These are phyloP conservation scores for Xylaria bambusicola DNA, from an alignment of 495 filamentous ascomycete species.

Conservation along the genomic window DNA sequence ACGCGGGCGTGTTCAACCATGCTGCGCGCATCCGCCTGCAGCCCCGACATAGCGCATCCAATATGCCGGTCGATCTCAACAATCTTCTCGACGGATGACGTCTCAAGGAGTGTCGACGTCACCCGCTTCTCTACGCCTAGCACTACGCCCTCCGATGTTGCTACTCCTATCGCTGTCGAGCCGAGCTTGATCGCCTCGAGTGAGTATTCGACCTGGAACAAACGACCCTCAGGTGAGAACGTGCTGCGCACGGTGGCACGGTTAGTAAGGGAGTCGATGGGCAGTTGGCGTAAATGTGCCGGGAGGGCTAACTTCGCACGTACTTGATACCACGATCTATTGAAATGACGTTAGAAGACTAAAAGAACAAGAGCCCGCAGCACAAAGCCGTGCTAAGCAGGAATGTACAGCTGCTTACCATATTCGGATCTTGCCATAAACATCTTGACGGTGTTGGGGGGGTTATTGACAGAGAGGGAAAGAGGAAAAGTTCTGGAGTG, in stretches of 20 bases:
- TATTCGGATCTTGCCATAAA: constrained; percentile 99
- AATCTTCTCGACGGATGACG: constrained; percentile 97
- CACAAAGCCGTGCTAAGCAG: not conserved
- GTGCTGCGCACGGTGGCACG: constrained; percentile 61
- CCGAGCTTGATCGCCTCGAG: constrained; percentile 99
- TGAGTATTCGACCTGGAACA: constrained; percentile 99
- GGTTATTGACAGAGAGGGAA: constrained; percentile 21
- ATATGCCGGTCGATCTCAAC: constrained; percentile 99
- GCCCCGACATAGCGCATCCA: constrained; percentile 95
- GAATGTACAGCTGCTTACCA: constrained; percentile 55
- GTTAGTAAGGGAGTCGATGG: constrained; percentile 17
- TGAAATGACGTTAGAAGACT: constrained; percentile 20
- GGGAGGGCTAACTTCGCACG: constrained; percentile 31
- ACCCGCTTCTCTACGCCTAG: constrained; percentile 99
- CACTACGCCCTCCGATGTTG: constrained; percentile 89
- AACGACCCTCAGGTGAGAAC: constrained; percentile 98
- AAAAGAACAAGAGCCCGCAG: not conserved
- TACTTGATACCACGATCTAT: constrained; percentile 99
- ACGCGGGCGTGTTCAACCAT: constrained; percentile 98
- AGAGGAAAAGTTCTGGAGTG: no score
- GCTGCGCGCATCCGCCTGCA: constrained; percentile 93
- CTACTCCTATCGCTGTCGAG: constrained; percentile 95
- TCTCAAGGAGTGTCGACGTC: constrained; percentile 93
- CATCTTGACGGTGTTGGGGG: constrained; percentile 65
- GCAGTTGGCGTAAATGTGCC: constrained; percentile 2